phyloP scores from a whole-genome alignment of 768 basidiomycete species.

The Sistotremastrum niveocremeum region DNA sequence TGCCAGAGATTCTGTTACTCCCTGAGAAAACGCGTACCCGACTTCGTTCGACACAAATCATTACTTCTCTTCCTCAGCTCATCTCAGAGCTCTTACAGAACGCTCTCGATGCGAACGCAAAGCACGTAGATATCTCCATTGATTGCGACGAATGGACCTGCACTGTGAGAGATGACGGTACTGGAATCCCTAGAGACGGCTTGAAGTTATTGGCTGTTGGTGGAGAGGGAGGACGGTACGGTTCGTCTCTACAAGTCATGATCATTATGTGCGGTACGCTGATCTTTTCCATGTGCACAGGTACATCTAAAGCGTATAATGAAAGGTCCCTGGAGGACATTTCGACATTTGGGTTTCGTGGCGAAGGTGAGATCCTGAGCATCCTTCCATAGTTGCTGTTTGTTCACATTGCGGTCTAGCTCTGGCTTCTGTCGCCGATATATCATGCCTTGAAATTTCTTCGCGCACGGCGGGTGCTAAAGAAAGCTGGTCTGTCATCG shows the following conservation, averaged over 20 bases:
- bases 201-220: slow-evolving; percentile 40
- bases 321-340: slow-evolving; percentile 34
- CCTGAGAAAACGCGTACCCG: slow-evolving; percentile 48
- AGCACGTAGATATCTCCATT: slow-evolving; percentile 54
- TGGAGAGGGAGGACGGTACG: slow-evolving; percentile 46
- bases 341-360: slow-evolving; percentile 79
- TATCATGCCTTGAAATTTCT: slow-evolving; percentile 71
- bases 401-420: slow-evolving; percentile 30
- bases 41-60: slow-evolving; percentile 71
- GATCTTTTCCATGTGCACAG: slow-evolving; percentile 22
- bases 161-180: slow-evolving; percentile 78
- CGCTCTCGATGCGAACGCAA: slow-evolving; percentile 69
- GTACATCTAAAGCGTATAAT: slow-evolving; percentile 58
- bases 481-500: slow-evolving; percentile 63
- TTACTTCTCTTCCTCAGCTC: slow-evolving; percentile 70
- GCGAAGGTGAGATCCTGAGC: slow-evolving; percentile 53
- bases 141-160: slow-evolving; percentile 70
- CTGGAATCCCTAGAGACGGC: slow-evolving; percentile 52
- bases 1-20: slow-evolving; percentile 18
- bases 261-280: not conserved
- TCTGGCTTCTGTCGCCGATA: slow-evolving; percentile 67
- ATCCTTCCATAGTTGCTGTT: not conserved
- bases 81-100: slow-evolving; percentile 85
- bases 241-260: slow-evolving; percentile 29
- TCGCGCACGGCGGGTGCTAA: slow-evolving; percentile 52